These are phyloP conservation scores for Apophysomyces sp. DNA, from an alignment of 371 early-diverging fungal species.

Conservation along the genomic window DNA sequence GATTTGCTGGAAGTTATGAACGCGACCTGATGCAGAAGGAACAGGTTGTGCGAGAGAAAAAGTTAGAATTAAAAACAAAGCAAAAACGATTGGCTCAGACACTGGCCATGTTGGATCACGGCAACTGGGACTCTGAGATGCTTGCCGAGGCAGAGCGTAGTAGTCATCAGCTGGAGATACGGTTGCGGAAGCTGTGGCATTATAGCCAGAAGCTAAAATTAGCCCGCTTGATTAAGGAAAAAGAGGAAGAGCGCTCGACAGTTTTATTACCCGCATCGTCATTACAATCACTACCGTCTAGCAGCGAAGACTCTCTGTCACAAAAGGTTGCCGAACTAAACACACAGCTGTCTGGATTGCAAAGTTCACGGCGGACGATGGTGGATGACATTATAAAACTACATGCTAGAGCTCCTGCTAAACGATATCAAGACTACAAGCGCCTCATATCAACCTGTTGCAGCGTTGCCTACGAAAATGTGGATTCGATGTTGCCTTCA, in stretches of 20 bases:
- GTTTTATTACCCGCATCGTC: not conserved
- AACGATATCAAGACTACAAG: constrained; percentile 46
- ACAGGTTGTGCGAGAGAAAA: constrained; percentile 27
- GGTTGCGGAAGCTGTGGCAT: constrained; percentile 14
- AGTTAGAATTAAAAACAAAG: constrained; percentile 20
- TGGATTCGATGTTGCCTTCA: constrained; percentile 44
- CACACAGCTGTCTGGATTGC: constrained; percentile 1
- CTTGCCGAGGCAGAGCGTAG: not conserved
- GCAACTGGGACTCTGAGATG: constrained; percentile 2
- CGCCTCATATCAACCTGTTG: constrained; percentile 50
- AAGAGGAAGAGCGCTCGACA: not conserved
- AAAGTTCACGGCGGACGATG: constrained; percentile 15
- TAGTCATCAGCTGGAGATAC: constrained; percentile 3
- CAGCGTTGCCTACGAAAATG: constrained; percentile 47
- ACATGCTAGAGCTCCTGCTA: constrained; percentile 25
- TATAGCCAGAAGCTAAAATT: constrained; percentile 16
- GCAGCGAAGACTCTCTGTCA: not conserved
- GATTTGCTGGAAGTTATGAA: constrained; percentile 16
- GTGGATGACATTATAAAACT: constrained; percentile 22
- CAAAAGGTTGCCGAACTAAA: not conserved
- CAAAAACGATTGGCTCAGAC: constrained; percentile 23
- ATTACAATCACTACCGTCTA: not conserved
- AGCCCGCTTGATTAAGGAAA: not conserved
- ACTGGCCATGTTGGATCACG: constrained; percentile 10
- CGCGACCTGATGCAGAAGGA: constrained; percentile 23